Percentiles rank a stretch among this genome's conserved stretches.
phyloP scores from a whole-genome alignment of 441 rosid genomes.

The Jatropha podagrica region DNA sequence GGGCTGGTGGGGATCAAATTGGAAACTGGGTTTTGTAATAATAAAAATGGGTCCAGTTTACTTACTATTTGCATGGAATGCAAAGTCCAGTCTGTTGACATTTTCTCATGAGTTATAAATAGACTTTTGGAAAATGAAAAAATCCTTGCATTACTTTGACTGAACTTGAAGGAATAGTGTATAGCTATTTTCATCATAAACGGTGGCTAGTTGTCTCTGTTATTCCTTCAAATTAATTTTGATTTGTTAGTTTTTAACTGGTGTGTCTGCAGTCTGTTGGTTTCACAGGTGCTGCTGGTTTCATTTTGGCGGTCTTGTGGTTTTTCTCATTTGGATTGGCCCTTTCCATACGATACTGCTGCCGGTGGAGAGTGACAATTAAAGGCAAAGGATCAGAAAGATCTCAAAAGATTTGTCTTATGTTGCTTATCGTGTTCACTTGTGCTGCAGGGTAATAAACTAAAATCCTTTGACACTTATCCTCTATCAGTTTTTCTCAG shows the following conservation, averaged over 20 bases:
- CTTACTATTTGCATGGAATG: background rate
- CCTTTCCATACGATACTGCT: slow-evolving; percentile 59
- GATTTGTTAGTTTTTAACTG: slow-evolving; percentile 11
- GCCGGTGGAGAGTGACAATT: slow-evolving; percentile 59
- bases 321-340: slow-evolving; percentile 76
- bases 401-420: slow-evolving; percentile 55
- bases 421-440: slow-evolving; percentile 76
- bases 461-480: background rate
- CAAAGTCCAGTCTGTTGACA: background rate
- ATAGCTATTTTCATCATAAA: background rate
- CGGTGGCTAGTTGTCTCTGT: background rate
- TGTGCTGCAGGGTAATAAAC: slow-evolving; percentile 72
- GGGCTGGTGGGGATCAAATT: background rate
- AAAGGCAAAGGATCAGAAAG: slow-evolving; percentile 47
- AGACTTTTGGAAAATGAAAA: background rate
- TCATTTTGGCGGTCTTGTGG: slow-evolving; percentile 76
- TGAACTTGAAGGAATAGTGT: background rate
- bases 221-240: background rate
- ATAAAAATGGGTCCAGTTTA: background rate
- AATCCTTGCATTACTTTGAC: background rate
- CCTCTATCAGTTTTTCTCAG: background rate
- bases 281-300: slow-evolving; percentile 83
- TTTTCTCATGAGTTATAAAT: background rate
- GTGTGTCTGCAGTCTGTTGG: slow-evolving; percentile 78
- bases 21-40: background rate